phyloP scores from a whole-genome alignment of 148 eudicot species.

The Camellia sinensis region DNA sequence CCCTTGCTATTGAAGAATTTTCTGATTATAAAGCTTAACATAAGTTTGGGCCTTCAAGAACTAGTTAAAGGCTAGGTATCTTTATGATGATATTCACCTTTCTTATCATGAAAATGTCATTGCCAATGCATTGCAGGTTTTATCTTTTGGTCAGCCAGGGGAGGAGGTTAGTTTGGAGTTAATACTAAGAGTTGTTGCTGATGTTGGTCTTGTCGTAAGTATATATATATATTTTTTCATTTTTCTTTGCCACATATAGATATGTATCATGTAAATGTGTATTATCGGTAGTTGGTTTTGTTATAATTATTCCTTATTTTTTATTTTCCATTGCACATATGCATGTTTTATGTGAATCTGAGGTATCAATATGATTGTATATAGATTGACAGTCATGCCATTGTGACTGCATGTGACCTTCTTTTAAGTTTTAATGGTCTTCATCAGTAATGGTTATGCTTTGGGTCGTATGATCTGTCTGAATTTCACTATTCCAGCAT shows the following conservation, averaged over 20 bases:
- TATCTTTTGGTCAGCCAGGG: constrained; percentile 84
- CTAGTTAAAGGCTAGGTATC: neutral
- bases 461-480: neutral
- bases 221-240: neutral
- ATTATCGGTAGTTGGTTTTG: neutral
- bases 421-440: neutral
- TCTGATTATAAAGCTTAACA: neutral
- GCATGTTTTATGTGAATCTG: neutral
- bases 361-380: neutral
- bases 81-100: neutral
- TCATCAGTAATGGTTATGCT: neutral
- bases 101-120: neutral
- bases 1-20: neutral
- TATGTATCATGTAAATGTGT: neutral
- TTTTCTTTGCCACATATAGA: neutral
- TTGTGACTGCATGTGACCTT: neutral
- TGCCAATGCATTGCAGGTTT: constrained; percentile 50
- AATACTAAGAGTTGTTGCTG: constrained; percentile 93
- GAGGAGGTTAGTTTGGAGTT: constrained; percentile 91
- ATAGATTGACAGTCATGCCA: too few relatives aligned
- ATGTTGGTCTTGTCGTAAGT: constrained; percentile 96
- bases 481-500: neutral
- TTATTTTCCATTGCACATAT: neutral
- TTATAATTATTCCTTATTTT: neutral
- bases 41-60: neutral